Evolutionary conservation across 306 rosid genomes (phyloP).

Genomic region (Fragaria nilgerrensis): DNA sequence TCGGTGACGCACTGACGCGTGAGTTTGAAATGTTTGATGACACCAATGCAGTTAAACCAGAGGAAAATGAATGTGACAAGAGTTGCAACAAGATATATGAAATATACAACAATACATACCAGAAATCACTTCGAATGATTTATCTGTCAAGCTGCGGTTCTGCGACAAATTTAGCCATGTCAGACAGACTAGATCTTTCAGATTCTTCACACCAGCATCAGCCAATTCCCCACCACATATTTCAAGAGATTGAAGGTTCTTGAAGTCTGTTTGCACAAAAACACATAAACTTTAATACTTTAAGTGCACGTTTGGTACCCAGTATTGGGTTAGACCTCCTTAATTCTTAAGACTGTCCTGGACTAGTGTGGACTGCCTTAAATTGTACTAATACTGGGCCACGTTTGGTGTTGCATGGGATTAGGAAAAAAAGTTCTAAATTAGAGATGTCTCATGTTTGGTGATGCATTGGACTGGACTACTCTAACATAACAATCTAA

Average conservation of each 20-base stretch:
- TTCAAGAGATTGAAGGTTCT: constrained; percentile 71
- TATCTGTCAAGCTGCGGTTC: constrained; percentile 59
- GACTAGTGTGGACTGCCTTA: no score
- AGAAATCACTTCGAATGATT: constrained; percentile 60
- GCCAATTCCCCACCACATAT: constrained; percentile 78
- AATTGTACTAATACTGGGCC: no score
- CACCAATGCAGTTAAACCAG: constrained; percentile 46
- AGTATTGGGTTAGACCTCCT: no score
- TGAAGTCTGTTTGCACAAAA: constrained; percentile 47
- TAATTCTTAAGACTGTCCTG: no score
- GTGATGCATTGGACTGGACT: no score
- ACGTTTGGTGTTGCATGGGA: no score
- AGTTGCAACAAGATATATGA: background rate
- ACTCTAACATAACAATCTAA: no score
- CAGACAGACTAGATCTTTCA: constrained; percentile 55
- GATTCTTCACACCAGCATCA: constrained; percentile 65
- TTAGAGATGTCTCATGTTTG: no score
- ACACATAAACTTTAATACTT: background rate
- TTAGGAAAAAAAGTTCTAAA: no score
- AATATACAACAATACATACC: constrained; percentile 34
- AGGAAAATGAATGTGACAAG: background rate
- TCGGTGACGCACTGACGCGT: constrained; percentile 48
- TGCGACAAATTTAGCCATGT: constrained; percentile 63
- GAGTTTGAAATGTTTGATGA: constrained; percentile 68
- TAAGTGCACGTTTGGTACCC: no score